phyloP scores from a whole-genome alignment of 2,329 filamentous ascomycete genomes.

The Fusarium sp. region DNA sequence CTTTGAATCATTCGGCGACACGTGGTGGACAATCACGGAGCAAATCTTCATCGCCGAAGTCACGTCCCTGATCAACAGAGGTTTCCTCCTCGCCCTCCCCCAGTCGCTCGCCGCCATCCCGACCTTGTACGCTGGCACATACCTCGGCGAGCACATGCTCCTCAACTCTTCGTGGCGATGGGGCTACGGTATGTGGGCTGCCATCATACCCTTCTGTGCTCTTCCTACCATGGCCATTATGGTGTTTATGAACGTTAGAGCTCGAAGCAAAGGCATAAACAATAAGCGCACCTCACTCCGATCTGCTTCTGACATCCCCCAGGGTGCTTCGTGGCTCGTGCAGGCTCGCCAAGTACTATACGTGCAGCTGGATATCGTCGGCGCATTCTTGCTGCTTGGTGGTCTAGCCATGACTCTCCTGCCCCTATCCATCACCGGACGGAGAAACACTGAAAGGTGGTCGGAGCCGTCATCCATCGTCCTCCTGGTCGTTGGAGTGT shows the following conservation, averaged over 20 bases:
- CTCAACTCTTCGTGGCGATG: conserved; percentile 16
- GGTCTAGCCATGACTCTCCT: conserved; percentile 25
- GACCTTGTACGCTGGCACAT: conserved; percentile 20
- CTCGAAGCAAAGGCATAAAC: conserved; percentile 1
- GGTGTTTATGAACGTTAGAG: not conserved
- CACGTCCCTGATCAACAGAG: conserved; percentile 21
- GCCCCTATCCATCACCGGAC: conserved; percentile 12
- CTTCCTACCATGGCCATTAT: conserved; percentile 7
- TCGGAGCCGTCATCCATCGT: conserved; percentile 9
- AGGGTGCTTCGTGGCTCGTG: not conserved
- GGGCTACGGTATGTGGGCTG: conserved; percentile 28
- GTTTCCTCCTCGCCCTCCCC: conserved; percentile 13
- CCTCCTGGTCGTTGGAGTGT: conserved; percentile 35
- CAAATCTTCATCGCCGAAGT: conserved; percentile 29
- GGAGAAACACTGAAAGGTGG: conserved; percentile 15
- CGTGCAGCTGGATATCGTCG: conserved; percentile 11
- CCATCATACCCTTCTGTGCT: conserved; percentile 10
- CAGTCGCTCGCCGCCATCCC: conserved; percentile 23
- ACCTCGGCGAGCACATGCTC: conserved; percentile 25
- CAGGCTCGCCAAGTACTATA: not conserved
- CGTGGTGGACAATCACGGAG: conserved; percentile 25
- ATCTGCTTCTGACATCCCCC: not conserved
- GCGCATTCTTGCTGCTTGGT: conserved; percentile 8
- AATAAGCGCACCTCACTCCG: not conserved
- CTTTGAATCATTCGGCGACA: conserved; percentile 22